Evolutionary conservation across 805 yeast species (phyloP).

Genomic region (Candida xyloterini): DNA sequence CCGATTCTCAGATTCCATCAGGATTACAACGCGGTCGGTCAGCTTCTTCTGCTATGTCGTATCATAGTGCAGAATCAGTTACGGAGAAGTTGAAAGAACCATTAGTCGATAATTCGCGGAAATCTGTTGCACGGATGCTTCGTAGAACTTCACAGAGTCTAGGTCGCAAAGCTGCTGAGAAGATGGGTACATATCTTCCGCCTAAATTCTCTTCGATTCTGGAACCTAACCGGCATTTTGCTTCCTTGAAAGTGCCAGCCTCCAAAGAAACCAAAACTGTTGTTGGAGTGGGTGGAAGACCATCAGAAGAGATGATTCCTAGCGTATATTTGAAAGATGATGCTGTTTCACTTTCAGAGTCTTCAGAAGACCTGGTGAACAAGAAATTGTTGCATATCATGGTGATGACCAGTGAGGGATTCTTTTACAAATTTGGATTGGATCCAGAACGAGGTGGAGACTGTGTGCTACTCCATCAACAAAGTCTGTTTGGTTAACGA

Average conservation of each 20-base stretch:
- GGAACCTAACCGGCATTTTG: constrained; percentile 93
- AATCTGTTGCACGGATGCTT: constrained; percentile 71
- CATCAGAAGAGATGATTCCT: constrained; percentile 25
- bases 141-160: constrained; percentile 74
- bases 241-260: constrained; percentile 54
- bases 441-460: constrained; percentile 94
- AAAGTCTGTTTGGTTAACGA: constrained; percentile 18
- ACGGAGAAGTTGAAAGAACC: constrained; percentile 47
- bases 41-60: constrained; percentile 27
- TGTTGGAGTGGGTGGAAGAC: constrained; percentile 44
- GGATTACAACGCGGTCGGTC: constrained; percentile 20
- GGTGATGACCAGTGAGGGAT: constrained; percentile 86
- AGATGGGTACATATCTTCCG: constrained; percentile 86
- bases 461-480: constrained; percentile 73
- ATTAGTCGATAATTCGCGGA: constrained; percentile 63
- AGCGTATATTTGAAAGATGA: constrained; percentile 22
- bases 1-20: constrained; percentile 17
- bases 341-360: constrained; percentile 14
- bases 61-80: constrained; percentile 25
- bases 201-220: constrained; percentile 79
- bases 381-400: constrained; percentile 50
- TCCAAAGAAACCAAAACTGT: constrained; percentile 44
- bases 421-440: constrained; percentile 77
- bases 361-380: constrained; percentile 19
- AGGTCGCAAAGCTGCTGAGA: constrained; percentile 80